Evolutionary conservation across 2,329 filamentous ascomycete species (phyloP).

Genomic region (Lecanosticta acicola): DNA sequence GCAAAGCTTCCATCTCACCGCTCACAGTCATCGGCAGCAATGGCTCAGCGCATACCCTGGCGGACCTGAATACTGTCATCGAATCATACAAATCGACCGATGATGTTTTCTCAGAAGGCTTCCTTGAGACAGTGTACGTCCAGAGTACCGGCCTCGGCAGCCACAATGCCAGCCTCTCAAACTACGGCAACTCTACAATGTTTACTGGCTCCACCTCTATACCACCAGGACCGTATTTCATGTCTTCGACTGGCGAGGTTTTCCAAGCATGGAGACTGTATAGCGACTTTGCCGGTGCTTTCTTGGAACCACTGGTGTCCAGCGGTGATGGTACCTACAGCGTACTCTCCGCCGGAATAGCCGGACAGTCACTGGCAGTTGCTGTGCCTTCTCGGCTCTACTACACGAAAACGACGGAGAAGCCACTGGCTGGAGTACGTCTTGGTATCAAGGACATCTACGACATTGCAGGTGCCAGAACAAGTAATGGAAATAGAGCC

Average conservation of each 20-base stretch:
- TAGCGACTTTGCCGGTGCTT: constrained; percentile 46
- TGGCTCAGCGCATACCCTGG: constrained; percentile 19
- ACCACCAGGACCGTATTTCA: constrained; percentile 47
- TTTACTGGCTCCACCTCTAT: constrained; percentile 25
- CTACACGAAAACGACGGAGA: constrained; percentile 47
- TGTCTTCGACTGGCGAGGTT: constrained; percentile 42
- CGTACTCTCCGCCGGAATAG: constrained; percentile 38
- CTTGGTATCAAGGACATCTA: constrained; percentile 60
- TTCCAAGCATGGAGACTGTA: constrained; percentile 48
- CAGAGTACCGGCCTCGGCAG: constrained; percentile 14
- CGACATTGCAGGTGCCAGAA: constrained; percentile 53
- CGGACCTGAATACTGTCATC: constrained; percentile 24
- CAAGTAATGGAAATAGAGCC: constrained; percentile 53
- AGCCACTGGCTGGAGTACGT: constrained; percentile 56
- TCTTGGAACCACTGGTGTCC: constrained; percentile 43
- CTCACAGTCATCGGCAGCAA: constrained; percentile 36
- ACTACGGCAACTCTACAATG: constrained; percentile 13
- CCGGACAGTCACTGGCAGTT: constrained; percentile 41
- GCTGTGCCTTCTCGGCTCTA: constrained; percentile 58
- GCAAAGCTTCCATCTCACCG: constrained; percentile 30
- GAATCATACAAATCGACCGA: constrained; percentile 32
- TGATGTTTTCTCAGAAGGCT: constrained; percentile 40
- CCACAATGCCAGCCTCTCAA: background rate
- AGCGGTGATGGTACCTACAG: constrained; percentile 38
- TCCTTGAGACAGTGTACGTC: constrained; percentile 32